Base-by-base conservation (phyloP, 163 green algal species). In the Scenedesmus sp. region DNA sequence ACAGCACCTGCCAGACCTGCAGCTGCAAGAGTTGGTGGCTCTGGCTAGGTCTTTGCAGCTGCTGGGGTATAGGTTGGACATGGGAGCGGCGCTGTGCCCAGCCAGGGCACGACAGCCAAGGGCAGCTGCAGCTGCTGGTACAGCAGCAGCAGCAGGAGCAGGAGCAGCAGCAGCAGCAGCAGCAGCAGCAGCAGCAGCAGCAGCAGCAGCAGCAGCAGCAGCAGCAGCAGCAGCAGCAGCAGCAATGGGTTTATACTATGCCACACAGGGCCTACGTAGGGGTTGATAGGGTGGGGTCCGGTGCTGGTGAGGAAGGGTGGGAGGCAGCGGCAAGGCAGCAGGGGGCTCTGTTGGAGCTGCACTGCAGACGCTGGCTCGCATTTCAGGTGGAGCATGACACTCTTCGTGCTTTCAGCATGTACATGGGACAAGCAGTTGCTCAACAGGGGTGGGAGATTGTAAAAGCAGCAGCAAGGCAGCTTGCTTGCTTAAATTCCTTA, bases 11-110 rank as follows among this genome's bases (percentile, higher is more conserved):
- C 3, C 26, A 18, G 42, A 56, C 3, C 83, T 89, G 61, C 40
- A 61, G 24, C 16, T 89, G 59, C 40, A 37, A 24, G 83, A 89
- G 61, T 24, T 89, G 3, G 9, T 81, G 40, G 61, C 30, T 16
- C 12, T 81, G n/a, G 83, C 37, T 12, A 59, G 83, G 37, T 59
- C 83, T 12, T 51, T 89, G 83, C 42, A 81, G 40, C 40, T 89
- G 37, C 40, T 89, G 46, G 61, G 61, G 83, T 89, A 49, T 22
- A 81, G 61, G 5, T 9, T 59, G 24, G 61, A 81, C n/a, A 13
- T 33, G 26, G 61, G 61, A 26, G 5, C 37, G 3, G 15, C 59
- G 22, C 9, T 35, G 40, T 3, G 22, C 1, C 35, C 82, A 3
- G 83, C 61, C 3, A 43, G 43, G 49, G 86, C 70, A 44, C 72